A percentile compares a stretch with the other conserved stretches of the same genome.
phyloP scores from a whole-genome alignment of 257 asterid species.

The Ligustrum vulgare region DNA sequence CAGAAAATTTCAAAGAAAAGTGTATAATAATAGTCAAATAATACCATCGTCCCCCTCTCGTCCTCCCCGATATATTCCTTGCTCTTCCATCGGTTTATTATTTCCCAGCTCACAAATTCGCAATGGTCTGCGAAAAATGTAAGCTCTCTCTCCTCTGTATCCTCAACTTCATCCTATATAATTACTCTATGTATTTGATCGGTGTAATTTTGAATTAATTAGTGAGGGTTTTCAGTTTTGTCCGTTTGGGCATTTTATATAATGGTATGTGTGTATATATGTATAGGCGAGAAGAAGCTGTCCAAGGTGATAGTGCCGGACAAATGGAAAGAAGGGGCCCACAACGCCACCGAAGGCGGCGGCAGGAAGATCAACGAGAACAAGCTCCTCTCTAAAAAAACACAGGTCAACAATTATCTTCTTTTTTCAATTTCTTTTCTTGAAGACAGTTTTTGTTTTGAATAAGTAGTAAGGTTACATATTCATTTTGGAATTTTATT shows the following conservation, averaged over 20 bases:
- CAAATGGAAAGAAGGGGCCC: conserved; percentile 97
- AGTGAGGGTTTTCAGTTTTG: conserved; percentile 49
- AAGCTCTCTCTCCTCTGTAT: conserved; percentile 18
- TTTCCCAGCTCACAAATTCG: conserved; percentile 23
- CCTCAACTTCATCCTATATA: neutral
- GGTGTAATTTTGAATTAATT: conserved; percentile 10
- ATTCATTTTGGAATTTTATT: neutral
- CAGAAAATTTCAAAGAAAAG: no score
- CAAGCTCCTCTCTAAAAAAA: conserved; percentile 91
- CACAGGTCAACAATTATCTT: conserved; percentile 42
- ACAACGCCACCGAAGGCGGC: conserved; percentile 84
- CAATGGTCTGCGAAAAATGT: conserved; percentile 97
- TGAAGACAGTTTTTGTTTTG: neutral
- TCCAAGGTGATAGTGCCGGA: conserved; percentile 94
- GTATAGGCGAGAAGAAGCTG: conserved; percentile 90
- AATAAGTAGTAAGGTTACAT: neutral
- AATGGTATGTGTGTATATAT: neutral
- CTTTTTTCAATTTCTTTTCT: neutral
- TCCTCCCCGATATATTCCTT: neutral
- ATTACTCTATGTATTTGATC: neutral
- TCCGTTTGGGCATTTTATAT: conserved; percentile 27
- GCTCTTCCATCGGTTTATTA: conserved; percentile 3
- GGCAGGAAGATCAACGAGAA: conserved; percentile 99
- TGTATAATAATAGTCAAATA: no score
- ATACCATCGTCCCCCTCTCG: neutral